Evolutionary conservation across 306 rosid genomes (phyloP).

Genomic region (Cicer cuneatum): DNA sequence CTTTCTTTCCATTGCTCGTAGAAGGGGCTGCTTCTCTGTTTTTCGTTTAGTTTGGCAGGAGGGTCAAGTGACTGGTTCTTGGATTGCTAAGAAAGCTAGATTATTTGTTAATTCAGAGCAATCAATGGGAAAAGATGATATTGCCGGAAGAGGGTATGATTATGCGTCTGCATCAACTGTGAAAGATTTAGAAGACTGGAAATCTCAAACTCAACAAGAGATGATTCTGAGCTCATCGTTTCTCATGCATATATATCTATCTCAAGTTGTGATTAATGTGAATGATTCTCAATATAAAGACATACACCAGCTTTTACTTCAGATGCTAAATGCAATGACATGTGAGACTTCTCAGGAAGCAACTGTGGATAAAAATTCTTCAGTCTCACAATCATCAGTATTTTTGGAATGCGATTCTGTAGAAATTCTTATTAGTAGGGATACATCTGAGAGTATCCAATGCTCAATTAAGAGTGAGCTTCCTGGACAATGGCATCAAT

Average conservation of each 20-base stretch:
- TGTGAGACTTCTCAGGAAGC: slow-evolving; percentile 51
- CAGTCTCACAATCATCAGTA: slow-evolving; percentile 70
- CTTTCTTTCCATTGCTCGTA: slow-evolving; percentile 62
- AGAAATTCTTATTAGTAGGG: slow-evolving; percentile 66
- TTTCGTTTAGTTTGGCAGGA: slow-evolving; percentile 77
- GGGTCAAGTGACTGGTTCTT: slow-evolving; percentile 87
- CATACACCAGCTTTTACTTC: slow-evolving; percentile 58
- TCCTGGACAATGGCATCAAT: slow-evolving; percentile 80
- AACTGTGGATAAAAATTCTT: slow-evolving; percentile 49
- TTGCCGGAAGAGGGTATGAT: slow-evolving; percentile 67
- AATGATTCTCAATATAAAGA: slow-evolving; percentile 61
- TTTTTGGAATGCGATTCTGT: slow-evolving; percentile 65
- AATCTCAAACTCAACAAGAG: slow-evolving; percentile 78
- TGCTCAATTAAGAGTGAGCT: slow-evolving; percentile 83
- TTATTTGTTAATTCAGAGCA: slow-evolving; percentile 68
- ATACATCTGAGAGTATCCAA: slow-evolving; percentile 56
- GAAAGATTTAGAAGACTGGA: slow-evolving; percentile 71
- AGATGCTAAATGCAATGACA: slow-evolving; percentile 62
- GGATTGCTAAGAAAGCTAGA: slow-evolving; percentile 89
- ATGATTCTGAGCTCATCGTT: slow-evolving; percentile 81
- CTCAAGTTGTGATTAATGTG: slow-evolving; percentile 56
- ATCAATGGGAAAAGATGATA: slow-evolving; percentile 62
- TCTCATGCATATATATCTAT: slow-evolving; percentile 58
- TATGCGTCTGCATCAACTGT: slow-evolving; percentile 77
- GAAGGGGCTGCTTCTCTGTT: slow-evolving; percentile 57